A percentile compares a stretch with the other conserved stretches of the same genome.
Evolutionary conservation across 2,329 filamentous ascomycete species (phyloP).

Genomic region (Tolypocladium ovalisporum): DNA sequence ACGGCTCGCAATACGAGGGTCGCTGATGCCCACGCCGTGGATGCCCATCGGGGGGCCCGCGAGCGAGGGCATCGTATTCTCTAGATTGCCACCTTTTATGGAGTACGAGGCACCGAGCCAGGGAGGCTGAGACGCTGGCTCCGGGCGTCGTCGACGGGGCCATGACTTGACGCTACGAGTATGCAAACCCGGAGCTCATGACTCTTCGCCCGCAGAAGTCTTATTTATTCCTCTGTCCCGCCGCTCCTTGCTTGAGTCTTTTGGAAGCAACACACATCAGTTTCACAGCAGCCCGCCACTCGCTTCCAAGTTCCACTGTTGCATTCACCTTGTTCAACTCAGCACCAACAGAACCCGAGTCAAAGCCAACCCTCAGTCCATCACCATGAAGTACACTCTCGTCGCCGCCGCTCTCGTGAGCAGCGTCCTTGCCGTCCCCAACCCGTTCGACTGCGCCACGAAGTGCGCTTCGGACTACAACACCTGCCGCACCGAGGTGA

Average conservation of each 20-base stretch:
- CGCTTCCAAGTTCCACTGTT: background rate
- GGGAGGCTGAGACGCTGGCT: background rate
- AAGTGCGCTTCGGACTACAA: slow-evolving; percentile 7
- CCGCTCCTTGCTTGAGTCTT: background rate
- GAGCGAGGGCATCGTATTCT: background rate
- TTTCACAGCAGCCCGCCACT: background rate
- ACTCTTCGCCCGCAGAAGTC: background rate
- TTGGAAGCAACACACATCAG: background rate
- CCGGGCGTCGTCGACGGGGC: background rate
- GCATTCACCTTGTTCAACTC: background rate
- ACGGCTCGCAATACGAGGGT: background rate
- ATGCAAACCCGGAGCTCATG: background rate
- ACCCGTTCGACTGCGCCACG: slow-evolving; percentile 6
- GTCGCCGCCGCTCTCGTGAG: background rate
- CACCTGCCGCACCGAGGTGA: slow-evolving; percentile 7
- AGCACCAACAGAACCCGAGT: background rate
- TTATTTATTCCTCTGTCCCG: background rate
- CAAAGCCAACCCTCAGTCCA: background rate
- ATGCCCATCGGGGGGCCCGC: too few species aligned
- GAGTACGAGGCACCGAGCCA: background rate
- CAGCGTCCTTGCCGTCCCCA: background rate
- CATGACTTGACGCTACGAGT: background rate
- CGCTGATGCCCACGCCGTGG: background rate
- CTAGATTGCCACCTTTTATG: background rate
- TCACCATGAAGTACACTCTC: background rate